Base-by-base conservation (phyloP, 2,329 filamentous ascomycete species). In the Tolypocladium inflatum region DNA sequence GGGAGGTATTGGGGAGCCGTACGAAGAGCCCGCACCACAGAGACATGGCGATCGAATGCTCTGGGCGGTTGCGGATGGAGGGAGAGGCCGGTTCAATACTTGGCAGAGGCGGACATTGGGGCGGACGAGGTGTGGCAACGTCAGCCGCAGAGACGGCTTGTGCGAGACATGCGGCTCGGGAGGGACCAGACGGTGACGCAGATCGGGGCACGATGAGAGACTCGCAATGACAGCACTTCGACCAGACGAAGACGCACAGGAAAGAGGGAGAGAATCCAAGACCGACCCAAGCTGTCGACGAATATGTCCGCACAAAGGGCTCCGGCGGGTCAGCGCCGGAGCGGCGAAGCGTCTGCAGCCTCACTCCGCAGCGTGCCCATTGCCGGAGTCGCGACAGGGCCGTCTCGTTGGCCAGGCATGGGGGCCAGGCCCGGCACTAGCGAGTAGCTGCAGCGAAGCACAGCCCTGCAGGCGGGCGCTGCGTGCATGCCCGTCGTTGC, bases 21-120 rank as follows among this genome's bases (percentile, higher is more conserved):
- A 69, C 67, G 42, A 65, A 62, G 42, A 67, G 58, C 21, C 66
- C 64, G 53, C 65, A 67, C 37, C 57, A 45, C 21, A 65, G 57
- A 37, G 61, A 23, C 66, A 67, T 67, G 48, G 58, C 59, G 55
- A 37, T 21, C 35, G 30, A 13, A 19, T 13, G 30, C 48, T 21
- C 19, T 21, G 30, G 3, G 30, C 19, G 30, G 2, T 13, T 15
- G 48, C 30, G 30, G 30, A 52, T 37, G 19, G 30, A 37, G 8
- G n/a, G 30, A 37, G 21, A 15, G 10, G 33, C 2, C 17, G 11
- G 48, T 19, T 52, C 48, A 52, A 10, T n/a, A 19, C 30, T 21
- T 52, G 19, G 30, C 48, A 10, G 30, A 21, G 48, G 30, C 17
- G 43, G 51, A 33, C 50, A 23, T 39, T 19, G n/a, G 35, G 41